A percentile compares a stretch with the other conserved stretches of the same genome.
phyloP scores from a whole-genome alignment of 192 early-diverging fungal genomes.

The Coemansia sp. region DNA sequence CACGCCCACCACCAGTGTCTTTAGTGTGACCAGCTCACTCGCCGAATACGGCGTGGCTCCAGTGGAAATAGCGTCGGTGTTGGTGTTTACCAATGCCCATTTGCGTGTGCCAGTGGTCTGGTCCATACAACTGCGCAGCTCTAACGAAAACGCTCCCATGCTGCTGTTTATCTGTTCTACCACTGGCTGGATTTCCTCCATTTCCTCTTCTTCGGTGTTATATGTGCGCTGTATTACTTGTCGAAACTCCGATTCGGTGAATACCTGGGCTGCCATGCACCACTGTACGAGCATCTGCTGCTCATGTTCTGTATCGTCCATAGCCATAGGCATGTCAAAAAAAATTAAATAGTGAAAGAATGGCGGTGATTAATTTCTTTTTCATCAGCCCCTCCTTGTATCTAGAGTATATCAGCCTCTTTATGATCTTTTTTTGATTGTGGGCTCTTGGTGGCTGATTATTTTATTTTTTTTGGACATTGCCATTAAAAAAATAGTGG shows the following conservation, averaged over 20 bases:
- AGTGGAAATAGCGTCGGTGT: conserved; percentile 28
- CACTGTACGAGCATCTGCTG: conserved; percentile 43
- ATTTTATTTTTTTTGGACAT: no score
- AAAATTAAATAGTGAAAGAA: neutral
- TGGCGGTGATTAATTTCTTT: no score
- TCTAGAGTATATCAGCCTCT: no score
- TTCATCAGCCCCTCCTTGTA: no score
- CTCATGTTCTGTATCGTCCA: neutral
- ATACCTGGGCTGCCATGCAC: conserved; percentile 48
- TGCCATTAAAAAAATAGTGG: no score
- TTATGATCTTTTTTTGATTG: no score
- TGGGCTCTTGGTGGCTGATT: no score
- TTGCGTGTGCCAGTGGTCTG: conserved; percentile 26
- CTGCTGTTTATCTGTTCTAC: conserved; percentile 22
- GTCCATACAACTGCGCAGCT: conserved; percentile 42
- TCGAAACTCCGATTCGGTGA: conserved; percentile 22
- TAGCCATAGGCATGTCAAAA: neutral
- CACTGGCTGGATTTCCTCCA: neutral
- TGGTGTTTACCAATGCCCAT: conserved; percentile 45
- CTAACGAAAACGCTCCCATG: conserved; percentile 27
- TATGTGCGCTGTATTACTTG: conserved; percentile 28
- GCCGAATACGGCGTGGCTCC: conserved; percentile 30
- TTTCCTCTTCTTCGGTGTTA: neutral
- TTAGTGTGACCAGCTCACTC: conserved; percentile 27
- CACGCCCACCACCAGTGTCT: conserved; percentile 29